Conservation (phyloP, 78 protist genomes). For the Mastigamoeba balamuthi region DNA sequence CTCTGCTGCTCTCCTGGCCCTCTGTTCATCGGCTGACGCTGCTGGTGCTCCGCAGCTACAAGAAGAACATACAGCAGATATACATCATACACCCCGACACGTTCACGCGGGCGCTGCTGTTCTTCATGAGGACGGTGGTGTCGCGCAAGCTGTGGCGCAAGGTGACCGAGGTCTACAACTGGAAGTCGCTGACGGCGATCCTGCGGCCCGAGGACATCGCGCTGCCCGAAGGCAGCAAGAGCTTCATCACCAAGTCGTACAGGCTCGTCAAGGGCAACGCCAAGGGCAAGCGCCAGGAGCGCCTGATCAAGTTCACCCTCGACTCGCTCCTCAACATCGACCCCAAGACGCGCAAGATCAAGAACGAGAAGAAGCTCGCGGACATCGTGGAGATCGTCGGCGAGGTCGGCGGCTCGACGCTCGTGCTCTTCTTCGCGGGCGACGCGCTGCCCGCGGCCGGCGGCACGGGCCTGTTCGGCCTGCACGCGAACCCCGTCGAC, state of each 20-base stretch:
- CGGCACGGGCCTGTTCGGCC: background rate
- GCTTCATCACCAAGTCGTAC: conserved; percentile 40
- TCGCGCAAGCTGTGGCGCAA: conserved; percentile 30
- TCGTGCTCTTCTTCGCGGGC: background rate
- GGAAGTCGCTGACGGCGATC: conserved; percentile 29
- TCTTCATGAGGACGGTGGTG: conserved; percentile 25
- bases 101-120: conserved; percentile 30
- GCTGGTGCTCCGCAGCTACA: conserved; percentile 1
- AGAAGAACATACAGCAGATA: conserved; percentile 31
- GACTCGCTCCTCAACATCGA: conserved; percentile 47
- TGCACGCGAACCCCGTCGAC: background rate
- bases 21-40: background rate
- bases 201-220: conserved; percentile 27
- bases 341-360: conserved; percentile 29
- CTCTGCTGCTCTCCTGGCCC: background rate
- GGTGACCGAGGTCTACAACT: conserved; percentile 38
- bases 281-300: conserved; percentile 46
- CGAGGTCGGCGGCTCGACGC: background rate
- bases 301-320: conserved; percentile 46
- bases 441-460: background rate
- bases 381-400: conserved; percentile 33
- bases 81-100: conserved; percentile 47
- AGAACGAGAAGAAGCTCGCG: conserved; percentile 34
- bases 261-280: conserved; percentile 40
- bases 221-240: conserved; percentile 38